phyloP scores from a whole-genome alignment of 441 rosid species.

The Jatropha podagrica region DNA sequence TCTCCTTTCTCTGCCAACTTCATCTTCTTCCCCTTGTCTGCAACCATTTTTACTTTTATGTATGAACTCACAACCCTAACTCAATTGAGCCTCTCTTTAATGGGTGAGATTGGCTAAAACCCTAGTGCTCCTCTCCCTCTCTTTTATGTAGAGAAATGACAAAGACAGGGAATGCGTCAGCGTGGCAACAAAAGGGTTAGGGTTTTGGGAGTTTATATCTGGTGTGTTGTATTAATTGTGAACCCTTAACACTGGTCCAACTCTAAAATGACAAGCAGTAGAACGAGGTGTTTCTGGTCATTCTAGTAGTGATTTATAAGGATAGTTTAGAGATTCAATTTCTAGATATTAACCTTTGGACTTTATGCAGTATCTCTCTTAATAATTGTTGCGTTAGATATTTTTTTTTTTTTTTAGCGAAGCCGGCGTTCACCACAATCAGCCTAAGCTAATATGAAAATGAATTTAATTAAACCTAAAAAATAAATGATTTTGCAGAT shows the following conservation, averaged over 20 bases:
- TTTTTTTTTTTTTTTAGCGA: not conserved
- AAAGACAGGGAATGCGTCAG: not conserved
- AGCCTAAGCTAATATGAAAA: too few relatives aligned
- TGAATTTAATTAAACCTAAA: too few relatives aligned
- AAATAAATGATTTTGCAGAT: too few relatives aligned
- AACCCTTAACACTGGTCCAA: not conserved
- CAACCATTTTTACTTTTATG: conserved; percentile 46
- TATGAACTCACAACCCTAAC: not conserved
- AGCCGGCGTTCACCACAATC: not conserved
- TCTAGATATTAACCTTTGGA: not conserved
- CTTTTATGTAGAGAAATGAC: conserved; percentile 23
- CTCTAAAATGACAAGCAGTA: not conserved
- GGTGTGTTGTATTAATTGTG: not conserved
- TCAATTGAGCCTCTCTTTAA: not conserved
- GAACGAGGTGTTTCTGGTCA: conserved; percentile 8
- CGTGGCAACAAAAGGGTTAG: conserved; percentile 38
- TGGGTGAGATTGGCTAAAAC: conserved; percentile 41
- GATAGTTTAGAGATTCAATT: not conserved
- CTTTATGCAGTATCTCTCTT: not conserved
- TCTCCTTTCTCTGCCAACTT: conserved; percentile 58
- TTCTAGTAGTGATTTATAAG: not conserved
- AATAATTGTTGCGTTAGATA: not conserved
- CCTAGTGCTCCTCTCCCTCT: conserved; percentile 31
- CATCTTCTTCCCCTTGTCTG: conserved; percentile 80
- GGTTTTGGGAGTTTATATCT: conserved; percentile 66